Conservation (phyloP, 2,329 filamentous ascomycete species). For the Neofusicoccum kwambonambiense region DNA sequence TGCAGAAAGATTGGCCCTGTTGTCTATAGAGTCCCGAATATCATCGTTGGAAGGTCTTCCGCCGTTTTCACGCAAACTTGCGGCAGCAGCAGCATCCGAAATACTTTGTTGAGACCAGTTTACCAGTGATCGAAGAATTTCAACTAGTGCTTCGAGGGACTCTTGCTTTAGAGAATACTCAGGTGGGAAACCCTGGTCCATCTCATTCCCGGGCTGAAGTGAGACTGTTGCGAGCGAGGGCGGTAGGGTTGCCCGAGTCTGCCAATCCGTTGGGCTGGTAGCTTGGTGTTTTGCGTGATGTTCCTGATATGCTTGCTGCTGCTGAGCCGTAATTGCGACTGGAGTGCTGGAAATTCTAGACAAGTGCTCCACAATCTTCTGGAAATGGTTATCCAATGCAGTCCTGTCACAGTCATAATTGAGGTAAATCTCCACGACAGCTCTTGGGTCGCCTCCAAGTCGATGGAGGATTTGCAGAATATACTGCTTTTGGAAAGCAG, state of each 20-base stretch:
- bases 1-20: constrained; percentile 38
- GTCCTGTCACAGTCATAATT: constrained; percentile 98
- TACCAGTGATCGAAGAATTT: constrained; percentile 83
- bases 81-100: constrained; percentile 44
- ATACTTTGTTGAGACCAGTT: constrained; percentile 81
- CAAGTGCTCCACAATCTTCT: constrained; percentile 88
- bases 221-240: constrained; percentile 80
- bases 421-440: constrained; percentile 90
- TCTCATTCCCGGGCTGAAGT: constrained; percentile 57
- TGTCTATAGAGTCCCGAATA: constrained; percentile 74
- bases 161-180: constrained; percentile 92
- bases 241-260: constrained; percentile 78
- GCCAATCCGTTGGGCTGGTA: constrained; percentile 67
- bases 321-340: constrained; percentile 68
- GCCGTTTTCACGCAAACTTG: constrained; percentile 34
- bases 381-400: constrained; percentile 93
- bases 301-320: constrained; percentile 87
- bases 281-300: constrained; percentile 61
- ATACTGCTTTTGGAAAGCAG: constrained; percentile 86
- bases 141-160: constrained; percentile 82
- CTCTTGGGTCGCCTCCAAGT: constrained; percentile 80
- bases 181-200: constrained; percentile 72
- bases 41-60: constrained; percentile 57
- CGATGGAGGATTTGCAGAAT: constrained; percentile 84
- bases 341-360: constrained; percentile 81